Evolutionary conservation across 176 grass and related monocot genomes (phyloP), one percentile per base, ranked within the genome.

Genomic region (Dendrocalamus sinicus): DNA sequence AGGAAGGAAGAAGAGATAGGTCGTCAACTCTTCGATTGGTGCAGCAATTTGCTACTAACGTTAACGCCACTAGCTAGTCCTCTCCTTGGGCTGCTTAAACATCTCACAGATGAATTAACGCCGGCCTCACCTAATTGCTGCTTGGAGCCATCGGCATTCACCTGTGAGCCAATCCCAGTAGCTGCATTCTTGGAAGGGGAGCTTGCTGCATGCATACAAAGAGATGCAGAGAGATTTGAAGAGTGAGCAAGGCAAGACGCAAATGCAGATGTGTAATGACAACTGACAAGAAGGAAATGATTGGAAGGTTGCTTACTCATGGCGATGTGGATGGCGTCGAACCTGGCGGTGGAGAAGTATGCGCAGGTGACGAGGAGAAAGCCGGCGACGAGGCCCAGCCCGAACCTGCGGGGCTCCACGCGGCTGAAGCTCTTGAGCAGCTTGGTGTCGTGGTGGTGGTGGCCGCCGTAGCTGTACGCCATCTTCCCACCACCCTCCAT

Each of bases 321-420:
- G 46, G 80, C 83, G 86, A 91, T 67, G 76, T 89, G 84, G 74
- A 93, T 78, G 66, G 89, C 73, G 72, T 93, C 89, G 81, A 96
- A 91, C 73, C 84, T 93, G 77, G 84, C 75, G 32, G 88, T 93
- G 84, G 94, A 96, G 71, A 96, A 91, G 80, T 90, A 93, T 0
- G 91, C 91, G 80, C 90, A 93, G 80, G 89, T 95, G 83, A 93
- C 86, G 75, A 93, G 71, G 70, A 96, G 81, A 82, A 90, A 89
- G 0, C 77, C 89, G 13, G 90, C 89, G 81, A 96, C 75, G 48
- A 93, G 85, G 26, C 80, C 91, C 12, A 96, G 12, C 12, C 81
- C 55, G 73, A 94, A 82, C 77, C 85, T 92, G 39, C 87, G 79
- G 0, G 88, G 94, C 58, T 93, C 92, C 8, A 94, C 80, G 30